Conservation (phyloP, 2,329 filamentous ascomycete genomes). For the Epicoccum nigrum region DNA sequence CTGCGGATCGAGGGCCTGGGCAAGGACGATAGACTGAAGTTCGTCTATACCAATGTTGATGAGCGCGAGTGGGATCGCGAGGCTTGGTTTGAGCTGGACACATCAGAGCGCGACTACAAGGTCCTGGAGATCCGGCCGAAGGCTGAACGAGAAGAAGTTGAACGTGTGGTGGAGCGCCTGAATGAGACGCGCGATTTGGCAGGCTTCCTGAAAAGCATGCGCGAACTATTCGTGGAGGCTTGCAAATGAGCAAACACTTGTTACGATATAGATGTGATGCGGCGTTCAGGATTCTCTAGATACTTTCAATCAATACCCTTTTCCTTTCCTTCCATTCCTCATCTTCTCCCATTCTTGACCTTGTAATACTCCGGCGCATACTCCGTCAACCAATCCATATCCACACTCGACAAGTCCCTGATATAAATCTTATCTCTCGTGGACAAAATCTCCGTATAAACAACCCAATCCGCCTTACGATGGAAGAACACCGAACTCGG, state of each 20-base stretch:
- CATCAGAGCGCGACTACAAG: slow-evolving; percentile 80
- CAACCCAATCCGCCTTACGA: slow-evolving; percentile 92
- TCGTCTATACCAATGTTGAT: slow-evolving; percentile 85
- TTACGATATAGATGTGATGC: slow-evolving; percentile 6
- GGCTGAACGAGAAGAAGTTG: slow-evolving; percentile 77
- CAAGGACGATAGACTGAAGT: slow-evolving; percentile 82
- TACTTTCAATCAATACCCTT: slow-evolving; percentile 18
- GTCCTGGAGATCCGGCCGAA: slow-evolving; percentile 82
- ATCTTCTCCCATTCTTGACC: slow-evolving; percentile 31
- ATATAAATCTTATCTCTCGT: slow-evolving; percentile 88
- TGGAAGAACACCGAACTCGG: slow-evolving; percentile 96
- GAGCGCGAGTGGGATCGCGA: slow-evolving; percentile 87
- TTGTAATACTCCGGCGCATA: slow-evolving; percentile 74
- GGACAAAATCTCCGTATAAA: slow-evolving; percentile 93
- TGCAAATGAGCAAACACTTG: slow-evolving; percentile 50
- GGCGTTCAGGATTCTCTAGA: slow-evolving; percentile 13
- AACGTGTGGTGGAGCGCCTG: slow-evolving; percentile 75
- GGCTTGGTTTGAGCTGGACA: slow-evolving; percentile 91
- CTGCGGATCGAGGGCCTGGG: slow-evolving; percentile 89
- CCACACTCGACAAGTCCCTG: slow-evolving; percentile 88
- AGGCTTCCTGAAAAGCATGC: slow-evolving; percentile 79
- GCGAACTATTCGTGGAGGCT: slow-evolving; percentile 71
- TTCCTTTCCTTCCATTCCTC: not conserved
- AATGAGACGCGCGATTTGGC: slow-evolving; percentile 81
- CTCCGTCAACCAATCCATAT: slow-evolving; percentile 89